A percentile compares a stretch with the other conserved stretches of the same genome.
Evolutionary conservation across 169 alveolate genomes (phyloP).

Genomic region (Plasmodium falciparum): DNA sequence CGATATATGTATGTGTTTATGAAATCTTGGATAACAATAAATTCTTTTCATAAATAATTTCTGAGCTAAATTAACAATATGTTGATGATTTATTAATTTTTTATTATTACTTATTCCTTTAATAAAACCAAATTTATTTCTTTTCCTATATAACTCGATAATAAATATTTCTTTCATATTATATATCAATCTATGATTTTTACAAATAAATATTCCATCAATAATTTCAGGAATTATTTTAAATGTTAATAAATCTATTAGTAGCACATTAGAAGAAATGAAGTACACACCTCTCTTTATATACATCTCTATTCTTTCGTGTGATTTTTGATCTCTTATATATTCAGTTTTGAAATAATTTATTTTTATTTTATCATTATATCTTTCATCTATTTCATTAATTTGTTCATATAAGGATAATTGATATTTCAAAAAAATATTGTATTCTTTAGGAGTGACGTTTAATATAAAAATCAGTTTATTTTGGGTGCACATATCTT

Average conservation of each 20-base stretch:
- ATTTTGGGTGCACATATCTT: conserved; percentile 1
- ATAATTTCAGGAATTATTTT: conserved; percentile 76
- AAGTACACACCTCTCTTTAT: conserved; percentile 71
- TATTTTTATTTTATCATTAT: conserved; percentile 38
- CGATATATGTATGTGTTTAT: conserved; percentile 63
- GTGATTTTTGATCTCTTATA: conserved; percentile 60
- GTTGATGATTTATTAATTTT: conserved; percentile 43
- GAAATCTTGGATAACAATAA: conserved; percentile 71
- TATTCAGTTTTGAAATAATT: conserved; percentile 69
- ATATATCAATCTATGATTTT: conserved; percentile 55
- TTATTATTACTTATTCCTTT: conserved; percentile 71
- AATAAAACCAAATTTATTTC: conserved; percentile 73
- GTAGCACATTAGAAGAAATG: conserved; percentile 59
- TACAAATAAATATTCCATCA: conserved; percentile 73
- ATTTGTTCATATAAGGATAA: conserved; percentile 24
- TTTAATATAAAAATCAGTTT: conserved; percentile 69
- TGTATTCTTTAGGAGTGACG: conserved; percentile 70
- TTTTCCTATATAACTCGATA: conserved; percentile 62
- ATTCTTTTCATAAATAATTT: conserved; percentile 53
- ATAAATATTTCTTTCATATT: conserved; percentile 61
- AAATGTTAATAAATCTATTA: conserved; percentile 71
- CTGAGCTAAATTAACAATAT: conserved; percentile 27
- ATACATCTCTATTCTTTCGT: conserved; percentile 69
- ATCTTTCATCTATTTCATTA: conserved; percentile 29
- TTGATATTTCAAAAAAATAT: conserved; percentile 58